These are phyloP conservation scores for Hygrophila difformis DNA, from an alignment of 257 asterid species.

Conservation along the genomic window DNA sequence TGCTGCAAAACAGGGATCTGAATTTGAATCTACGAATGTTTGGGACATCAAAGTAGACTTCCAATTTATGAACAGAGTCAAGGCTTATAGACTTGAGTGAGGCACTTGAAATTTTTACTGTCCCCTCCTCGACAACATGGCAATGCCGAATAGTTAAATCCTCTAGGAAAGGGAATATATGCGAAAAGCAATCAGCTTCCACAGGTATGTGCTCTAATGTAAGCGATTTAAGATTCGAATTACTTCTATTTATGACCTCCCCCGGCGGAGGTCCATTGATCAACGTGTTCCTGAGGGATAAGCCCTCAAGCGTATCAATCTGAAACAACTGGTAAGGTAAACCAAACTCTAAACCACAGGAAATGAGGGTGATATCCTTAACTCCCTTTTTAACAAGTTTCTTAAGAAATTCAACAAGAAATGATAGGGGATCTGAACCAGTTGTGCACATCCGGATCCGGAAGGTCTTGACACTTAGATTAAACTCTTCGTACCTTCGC, in stretches of 20 bases:
- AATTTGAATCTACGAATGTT: too few species aligned
- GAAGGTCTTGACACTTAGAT: slow-evolving; percentile 1
- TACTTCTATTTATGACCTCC: neutral
- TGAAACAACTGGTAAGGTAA: neutral
- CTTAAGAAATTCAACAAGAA: neutral
- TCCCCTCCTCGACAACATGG: neutral
- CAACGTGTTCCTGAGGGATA: neutral
- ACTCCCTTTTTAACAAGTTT: slow-evolving; percentile 2
- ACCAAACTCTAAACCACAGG: neutral
- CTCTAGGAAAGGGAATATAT: neutral
- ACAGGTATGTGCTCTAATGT: neutral
- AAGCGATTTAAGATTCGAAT: slow-evolving; percentile 1
- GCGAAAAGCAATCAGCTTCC: too few species aligned
- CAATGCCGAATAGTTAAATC: neutral
- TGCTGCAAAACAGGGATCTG: too few species aligned
- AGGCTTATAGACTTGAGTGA: neutral
- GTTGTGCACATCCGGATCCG: neutral
- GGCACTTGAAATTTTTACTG: neutral
- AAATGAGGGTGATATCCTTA: neutral
- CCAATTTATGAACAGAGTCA: neutral
- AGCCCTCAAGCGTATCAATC: neutral
- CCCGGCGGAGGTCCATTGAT: too few species aligned
- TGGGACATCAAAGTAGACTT: too few species aligned
- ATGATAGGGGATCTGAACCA: neutral
- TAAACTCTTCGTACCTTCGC: slow-evolving; percentile 1